Evolutionary conservation across 1,139 yeast species (phyloP).

Genomic region (Sugiyamaella sp.): DNA sequence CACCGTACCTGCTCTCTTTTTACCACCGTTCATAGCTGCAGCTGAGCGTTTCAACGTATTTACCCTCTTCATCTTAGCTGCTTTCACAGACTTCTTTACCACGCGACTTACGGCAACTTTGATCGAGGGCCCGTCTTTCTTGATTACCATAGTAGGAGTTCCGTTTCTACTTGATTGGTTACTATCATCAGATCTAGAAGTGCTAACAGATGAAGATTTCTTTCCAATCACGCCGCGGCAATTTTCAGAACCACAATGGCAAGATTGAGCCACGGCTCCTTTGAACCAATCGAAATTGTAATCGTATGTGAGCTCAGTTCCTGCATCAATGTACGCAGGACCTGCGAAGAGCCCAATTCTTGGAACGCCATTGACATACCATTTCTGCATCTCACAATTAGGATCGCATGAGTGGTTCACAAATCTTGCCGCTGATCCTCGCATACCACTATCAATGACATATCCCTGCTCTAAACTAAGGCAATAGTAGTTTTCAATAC

Average conservation of each 20-base stretch:
- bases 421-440: conserved; percentile 49
- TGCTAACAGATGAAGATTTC: conserved; percentile 3
- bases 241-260: conserved; percentile 44
- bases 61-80: neutral
- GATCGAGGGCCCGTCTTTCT: neutral
- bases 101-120: conserved; percentile 8
- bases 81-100: neutral
- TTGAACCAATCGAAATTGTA: conserved; percentile 49
- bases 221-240: conserved; percentile 47
- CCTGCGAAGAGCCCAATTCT: conserved; percentile 48
- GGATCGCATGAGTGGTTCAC: conserved; percentile 51
- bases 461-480: conserved; percentile 44
- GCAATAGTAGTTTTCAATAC: conserved; percentile 41
- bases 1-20: neutral
- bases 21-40: neutral
- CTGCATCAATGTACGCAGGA: conserved; percentile 40
- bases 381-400: conserved; percentile 48
- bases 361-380: conserved; percentile 47
- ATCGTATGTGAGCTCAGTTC: conserved; percentile 48
- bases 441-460: conserved; percentile 46
- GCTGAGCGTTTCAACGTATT: neutral
- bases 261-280: conserved; percentile 44
- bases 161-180: conserved; percentile 16
- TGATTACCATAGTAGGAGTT: conserved; percentile 3
- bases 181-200: conserved; percentile 16